Percentiles rank a stretch among this genome's conserved stretches.
These are phyloP conservation scores for Sarocladium oryzae DNA, from an alignment of 2,329 filamentous ascomycete genomes.

Conservation along the genomic window DNA sequence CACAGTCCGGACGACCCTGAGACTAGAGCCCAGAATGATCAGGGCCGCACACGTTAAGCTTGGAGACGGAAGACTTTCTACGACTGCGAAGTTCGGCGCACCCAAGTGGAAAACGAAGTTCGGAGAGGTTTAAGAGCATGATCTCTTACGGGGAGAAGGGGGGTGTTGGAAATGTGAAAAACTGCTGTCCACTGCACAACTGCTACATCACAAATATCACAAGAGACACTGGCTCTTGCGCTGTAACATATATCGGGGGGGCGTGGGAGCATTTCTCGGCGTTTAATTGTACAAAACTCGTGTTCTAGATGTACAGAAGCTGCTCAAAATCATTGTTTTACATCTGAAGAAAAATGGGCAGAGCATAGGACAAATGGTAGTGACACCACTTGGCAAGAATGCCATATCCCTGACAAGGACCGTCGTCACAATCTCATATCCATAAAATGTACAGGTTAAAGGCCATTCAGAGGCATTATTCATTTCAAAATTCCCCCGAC, in stretches of 20 bases:
- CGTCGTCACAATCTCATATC: too few relatives aligned
- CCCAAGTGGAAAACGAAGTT: conserved; percentile 39
- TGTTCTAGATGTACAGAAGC: not conserved
- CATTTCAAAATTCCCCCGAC: not conserved
- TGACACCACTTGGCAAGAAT: too few relatives aligned
- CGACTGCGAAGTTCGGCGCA: conserved; percentile 41
- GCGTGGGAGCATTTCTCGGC: not conserved
- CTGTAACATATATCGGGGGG: not conserved
- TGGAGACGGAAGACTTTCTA: conserved; percentile 55
- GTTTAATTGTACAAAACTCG: not conserved
- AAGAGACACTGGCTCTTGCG: not conserved
- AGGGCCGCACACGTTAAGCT: conserved; percentile 82
- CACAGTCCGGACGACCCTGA: conserved; percentile 66
- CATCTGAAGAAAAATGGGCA: too few relatives aligned
- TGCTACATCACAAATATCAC: not conserved
- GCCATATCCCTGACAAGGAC: too few relatives aligned
- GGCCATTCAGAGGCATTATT: not conserved
- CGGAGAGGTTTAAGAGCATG: not conserved
- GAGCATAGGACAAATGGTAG: too few relatives aligned
- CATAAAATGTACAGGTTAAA: not conserved
- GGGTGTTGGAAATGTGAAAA: not conserved
- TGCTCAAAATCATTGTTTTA: not conserved
- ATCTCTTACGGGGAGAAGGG: not conserved
- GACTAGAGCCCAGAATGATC: conserved; percentile 85
- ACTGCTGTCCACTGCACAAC: not conserved